Evolutionary conservation across 1,284 basidiomycete species (phyloP).

Genomic region (Malassezia japonica): DNA sequence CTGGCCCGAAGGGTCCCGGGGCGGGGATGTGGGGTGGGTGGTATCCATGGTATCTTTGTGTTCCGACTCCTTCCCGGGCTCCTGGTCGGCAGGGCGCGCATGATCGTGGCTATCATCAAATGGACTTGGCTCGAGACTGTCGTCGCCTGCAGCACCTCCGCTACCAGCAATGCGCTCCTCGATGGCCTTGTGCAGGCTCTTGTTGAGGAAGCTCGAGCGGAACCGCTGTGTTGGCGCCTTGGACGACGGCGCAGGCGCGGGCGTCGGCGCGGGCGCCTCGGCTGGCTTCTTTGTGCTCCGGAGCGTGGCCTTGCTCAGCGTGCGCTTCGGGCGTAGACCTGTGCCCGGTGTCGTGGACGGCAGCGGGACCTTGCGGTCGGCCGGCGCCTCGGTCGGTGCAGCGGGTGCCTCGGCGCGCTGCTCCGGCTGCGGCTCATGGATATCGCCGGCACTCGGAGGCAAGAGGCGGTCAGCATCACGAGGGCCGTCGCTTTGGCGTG

Average conservation of each 20-base stretch:
- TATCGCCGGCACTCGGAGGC: neutral
- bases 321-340: slow-evolving; percentile 8
- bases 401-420: neutral
- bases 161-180: slow-evolving; percentile 24
- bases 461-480: neutral
- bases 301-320: slow-evolving; percentile 4
- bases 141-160: slow-evolving; percentile 20
- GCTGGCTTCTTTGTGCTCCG: slow-evolving; percentile 14
- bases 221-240: slow-evolving; percentile 16
- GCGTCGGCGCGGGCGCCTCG: neutral
- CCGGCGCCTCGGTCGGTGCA: too few relatives aligned
- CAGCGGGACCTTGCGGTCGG: neutral
- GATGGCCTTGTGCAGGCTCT: slow-evolving; percentile 36
- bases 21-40: neutral
- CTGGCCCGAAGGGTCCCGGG: neutral
- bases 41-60: neutral
- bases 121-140: slow-evolving; percentile 11
- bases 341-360: slow-evolving; percentile 9
- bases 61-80: neutral
- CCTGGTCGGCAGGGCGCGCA: neutral
- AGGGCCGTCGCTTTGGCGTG: neutral
- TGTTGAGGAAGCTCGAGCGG: slow-evolving; percentile 39
- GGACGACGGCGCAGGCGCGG: neutral
- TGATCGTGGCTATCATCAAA: neutral
- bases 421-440: neutral